phyloP scores from a whole-genome alignment of 2,329 filamentous ascomycete species.

The Fusarium tanahbumbuense region DNA sequence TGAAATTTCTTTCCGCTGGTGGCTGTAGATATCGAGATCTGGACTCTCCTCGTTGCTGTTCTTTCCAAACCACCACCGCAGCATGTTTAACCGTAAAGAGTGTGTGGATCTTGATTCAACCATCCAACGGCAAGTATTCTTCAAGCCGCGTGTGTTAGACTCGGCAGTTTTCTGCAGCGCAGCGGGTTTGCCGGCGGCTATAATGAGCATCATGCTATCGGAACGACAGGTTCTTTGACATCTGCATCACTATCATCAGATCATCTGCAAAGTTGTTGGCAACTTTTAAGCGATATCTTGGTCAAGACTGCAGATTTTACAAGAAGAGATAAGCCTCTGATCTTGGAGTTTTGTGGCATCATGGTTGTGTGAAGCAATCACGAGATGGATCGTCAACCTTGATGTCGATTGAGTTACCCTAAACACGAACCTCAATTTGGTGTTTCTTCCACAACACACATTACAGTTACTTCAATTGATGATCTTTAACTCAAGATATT shows the following conservation, averaged over 20 bases:
- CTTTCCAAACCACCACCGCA: background rate
- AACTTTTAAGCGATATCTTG: background rate
- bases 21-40: background rate
- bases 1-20: background rate
- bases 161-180: constrained; percentile 3
- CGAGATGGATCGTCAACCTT: background rate
- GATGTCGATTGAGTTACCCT: constrained; percentile 4
- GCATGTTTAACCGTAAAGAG: constrained; percentile 7
- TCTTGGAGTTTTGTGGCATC: background rate
- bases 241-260: constrained; percentile 23
- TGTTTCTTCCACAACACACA: background rate
- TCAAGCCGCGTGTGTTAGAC: background rate
- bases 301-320: background rate
- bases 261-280: constrained; percentile 14
- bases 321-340: background rate
- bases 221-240: background rate
- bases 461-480: background rate
- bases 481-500: background rate
- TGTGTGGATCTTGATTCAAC: background rate
- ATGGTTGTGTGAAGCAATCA: background rate
- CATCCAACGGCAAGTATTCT: background rate
- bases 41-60: background rate
- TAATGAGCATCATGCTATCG: constrained; percentile 16
- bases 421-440: background rate
- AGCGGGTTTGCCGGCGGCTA: constrained; percentile 16